Percentiles rank a stretch among this genome's conserved stretches.
phyloP scores from a whole-genome alignment of 306 rosid genomes.

The Lathyrus aphaca region DNA sequence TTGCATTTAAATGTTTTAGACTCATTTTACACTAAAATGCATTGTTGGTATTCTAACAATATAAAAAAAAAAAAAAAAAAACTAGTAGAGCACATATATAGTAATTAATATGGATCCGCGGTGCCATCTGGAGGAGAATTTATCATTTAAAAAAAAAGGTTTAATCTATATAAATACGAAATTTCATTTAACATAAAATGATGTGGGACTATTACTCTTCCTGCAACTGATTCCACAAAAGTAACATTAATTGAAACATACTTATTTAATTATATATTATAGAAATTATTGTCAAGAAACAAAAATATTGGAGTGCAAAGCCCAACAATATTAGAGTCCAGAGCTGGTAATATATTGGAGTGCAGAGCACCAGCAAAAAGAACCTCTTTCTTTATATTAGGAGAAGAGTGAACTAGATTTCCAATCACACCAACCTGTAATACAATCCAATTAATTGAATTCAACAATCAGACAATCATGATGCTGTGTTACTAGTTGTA shows the following conservation, averaged over 20 bases:
- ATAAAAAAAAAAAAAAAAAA: too few relatives aligned
- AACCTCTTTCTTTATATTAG: conserved; percentile 94
- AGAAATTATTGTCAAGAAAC: conserved; percentile 4
- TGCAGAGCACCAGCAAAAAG: conserved; percentile 95
- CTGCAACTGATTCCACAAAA: too few relatives aligned
- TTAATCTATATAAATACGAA: too few relatives aligned
- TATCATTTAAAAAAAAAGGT: too few relatives aligned
- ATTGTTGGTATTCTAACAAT: too few relatives aligned
- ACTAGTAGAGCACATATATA: too few relatives aligned
- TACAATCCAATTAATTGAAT: conserved; percentile 63
- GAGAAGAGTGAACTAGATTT: conserved; percentile 96
- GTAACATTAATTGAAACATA: conserved; percentile 24
- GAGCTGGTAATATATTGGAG: conserved; percentile 60
- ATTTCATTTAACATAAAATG: too few relatives aligned
- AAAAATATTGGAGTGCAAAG: not conserved
- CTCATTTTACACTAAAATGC: too few relatives aligned
- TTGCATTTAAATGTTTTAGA: too few relatives aligned
- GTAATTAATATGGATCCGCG: too few relatives aligned
- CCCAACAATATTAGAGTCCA: conserved; percentile 26
- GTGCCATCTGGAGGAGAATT: too few relatives aligned
- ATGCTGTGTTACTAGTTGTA: conserved; percentile 19
- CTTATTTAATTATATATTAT: not conserved
- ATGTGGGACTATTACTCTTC: too few relatives aligned
- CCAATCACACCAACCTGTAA: conserved; percentile 98
- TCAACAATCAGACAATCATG: conserved; percentile 84